Conservation (phyloP, 2,329 filamentous ascomycete genomes). For the Microsporum audouinii region DNA sequence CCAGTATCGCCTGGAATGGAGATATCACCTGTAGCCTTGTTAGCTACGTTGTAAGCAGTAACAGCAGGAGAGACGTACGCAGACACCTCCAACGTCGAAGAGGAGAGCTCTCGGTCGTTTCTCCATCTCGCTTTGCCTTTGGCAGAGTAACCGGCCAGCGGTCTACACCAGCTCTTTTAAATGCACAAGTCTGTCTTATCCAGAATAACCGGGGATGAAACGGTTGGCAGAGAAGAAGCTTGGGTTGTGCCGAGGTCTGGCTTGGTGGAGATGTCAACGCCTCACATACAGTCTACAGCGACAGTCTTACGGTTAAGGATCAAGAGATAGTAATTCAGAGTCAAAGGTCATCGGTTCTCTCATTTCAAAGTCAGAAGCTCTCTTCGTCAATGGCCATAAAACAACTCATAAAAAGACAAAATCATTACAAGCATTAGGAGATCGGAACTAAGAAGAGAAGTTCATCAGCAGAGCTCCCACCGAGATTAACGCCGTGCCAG, state of each 20-base stretch:
- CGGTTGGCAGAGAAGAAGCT: neutral
- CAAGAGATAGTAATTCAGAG: neutral
- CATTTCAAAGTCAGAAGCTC: neutral
- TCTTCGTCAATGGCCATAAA: neutral
- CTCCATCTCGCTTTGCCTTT: neutral
- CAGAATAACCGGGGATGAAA: neutral
- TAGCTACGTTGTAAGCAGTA: neutral
- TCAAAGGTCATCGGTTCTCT: neutral
- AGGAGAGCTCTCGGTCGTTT: slow-evolving; percentile 58
- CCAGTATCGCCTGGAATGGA: slow-evolving; percentile 83
- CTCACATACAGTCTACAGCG: neutral
- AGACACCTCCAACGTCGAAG: slow-evolving; percentile 94
- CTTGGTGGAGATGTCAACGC: no score
- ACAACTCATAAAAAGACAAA: neutral
- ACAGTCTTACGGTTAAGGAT: neutral
- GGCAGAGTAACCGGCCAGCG: neutral
- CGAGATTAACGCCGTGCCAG: neutral
- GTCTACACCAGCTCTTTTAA: neutral
- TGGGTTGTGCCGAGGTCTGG: neutral
- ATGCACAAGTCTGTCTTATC: neutral
- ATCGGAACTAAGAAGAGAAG: neutral
- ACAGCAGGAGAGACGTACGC: slow-evolving; percentile 51
- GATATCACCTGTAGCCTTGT: slow-evolving; percentile 57
- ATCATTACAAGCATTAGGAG: neutral
- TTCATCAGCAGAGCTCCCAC: neutral